Percentiles rank a stretch among this genome's conserved stretches.
Conservation (phyloP, 2,329 filamentous ascomycete species). For the Pseudonectria foliicola region DNA sequence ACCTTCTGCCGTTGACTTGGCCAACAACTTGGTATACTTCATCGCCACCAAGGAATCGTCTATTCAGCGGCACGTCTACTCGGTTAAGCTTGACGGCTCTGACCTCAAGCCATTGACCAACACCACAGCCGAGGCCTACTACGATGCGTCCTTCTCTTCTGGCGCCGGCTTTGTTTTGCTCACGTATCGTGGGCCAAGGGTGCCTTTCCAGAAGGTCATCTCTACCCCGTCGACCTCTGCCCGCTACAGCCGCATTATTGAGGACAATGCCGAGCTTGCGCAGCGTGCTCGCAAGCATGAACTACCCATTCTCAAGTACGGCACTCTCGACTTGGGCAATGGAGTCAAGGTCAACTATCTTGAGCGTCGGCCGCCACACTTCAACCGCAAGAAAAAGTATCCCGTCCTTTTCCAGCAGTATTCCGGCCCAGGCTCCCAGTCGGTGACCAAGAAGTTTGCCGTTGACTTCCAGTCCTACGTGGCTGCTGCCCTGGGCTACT, state of each 20-base stretch:
- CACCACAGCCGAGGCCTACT: constrained; percentile 66
- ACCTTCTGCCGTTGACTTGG: constrained; percentile 76
- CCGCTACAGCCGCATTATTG: constrained; percentile 62
- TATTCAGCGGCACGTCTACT: constrained; percentile 87
- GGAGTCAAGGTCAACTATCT: constrained; percentile 65
- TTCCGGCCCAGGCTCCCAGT: constrained; percentile 88
- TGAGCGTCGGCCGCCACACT: constrained; percentile 85
- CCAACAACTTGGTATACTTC: constrained; percentile 86
- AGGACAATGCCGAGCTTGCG: constrained; percentile 67
- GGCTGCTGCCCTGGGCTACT: constrained; percentile 77
- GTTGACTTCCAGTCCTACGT: constrained; percentile 90
- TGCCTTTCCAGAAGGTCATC: constrained; percentile 87
- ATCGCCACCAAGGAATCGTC: constrained; percentile 78
- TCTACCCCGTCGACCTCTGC: constrained; percentile 66
- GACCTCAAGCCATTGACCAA: constrained; percentile 69
- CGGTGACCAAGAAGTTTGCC: constrained; percentile 69
- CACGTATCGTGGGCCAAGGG: constrained; percentile 72
- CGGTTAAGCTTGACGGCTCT: constrained; percentile 75
- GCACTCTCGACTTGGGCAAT: constrained; percentile 73
- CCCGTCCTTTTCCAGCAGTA: constrained; percentile 95
- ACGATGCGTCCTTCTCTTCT: constrained; percentile 74
- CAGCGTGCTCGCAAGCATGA: constrained; percentile 67
- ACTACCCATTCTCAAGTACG: constrained; percentile 74
- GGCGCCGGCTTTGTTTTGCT: constrained; percentile 79
- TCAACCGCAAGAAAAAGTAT: constrained; percentile 75